Percentiles rank a stretch among this genome's conserved stretches.
These are phyloP conservation scores for Gossypium lobatum DNA, from an alignment of 441 rosid genomes.

Conservation along the genomic window DNA sequence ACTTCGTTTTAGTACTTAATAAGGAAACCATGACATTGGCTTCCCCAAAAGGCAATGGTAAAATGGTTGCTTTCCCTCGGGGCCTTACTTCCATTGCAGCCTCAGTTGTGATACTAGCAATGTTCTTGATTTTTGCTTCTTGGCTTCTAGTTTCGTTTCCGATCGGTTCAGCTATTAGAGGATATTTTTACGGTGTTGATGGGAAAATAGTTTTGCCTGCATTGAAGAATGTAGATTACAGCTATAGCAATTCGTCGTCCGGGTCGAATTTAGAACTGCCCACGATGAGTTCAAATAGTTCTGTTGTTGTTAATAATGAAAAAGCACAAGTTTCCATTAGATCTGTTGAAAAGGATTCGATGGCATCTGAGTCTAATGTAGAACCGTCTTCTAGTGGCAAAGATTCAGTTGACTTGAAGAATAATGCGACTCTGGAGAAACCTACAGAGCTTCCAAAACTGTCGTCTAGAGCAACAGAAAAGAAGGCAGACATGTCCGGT, in stretches of 20 bases:
- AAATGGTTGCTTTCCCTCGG: slow-evolving; percentile 44
- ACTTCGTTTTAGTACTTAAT: not conserved
- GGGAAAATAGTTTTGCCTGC: slow-evolving; percentile 26
- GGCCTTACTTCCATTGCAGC: slow-evolving; percentile 52
- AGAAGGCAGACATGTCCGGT: slow-evolving; percentile 17
- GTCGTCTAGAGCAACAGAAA: slow-evolving; percentile 15
- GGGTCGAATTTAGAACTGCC: slow-evolving; percentile 24
- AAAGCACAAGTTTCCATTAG: not conserved
- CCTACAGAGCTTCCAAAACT: not conserved
- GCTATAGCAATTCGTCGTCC: slow-evolving; percentile 18
- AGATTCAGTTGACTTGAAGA: slow-evolving; percentile 7
- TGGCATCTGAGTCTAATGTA: slow-evolving; percentile 9
- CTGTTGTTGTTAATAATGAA: slow-evolving; percentile 21
- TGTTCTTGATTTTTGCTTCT: slow-evolving; percentile 63
- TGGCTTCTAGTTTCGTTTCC: slow-evolving; percentile 60
- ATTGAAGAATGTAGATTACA: slow-evolving; percentile 13
- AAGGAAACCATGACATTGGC: slow-evolving; percentile 46
- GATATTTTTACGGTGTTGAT: slow-evolving; percentile 55
- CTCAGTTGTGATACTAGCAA: slow-evolving; percentile 48
- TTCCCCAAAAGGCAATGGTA: slow-evolving; percentile 42
- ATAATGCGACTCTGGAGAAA: slow-evolving; percentile 9
- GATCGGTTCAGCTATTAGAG: slow-evolving; percentile 41
- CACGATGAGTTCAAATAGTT: slow-evolving; percentile 15
- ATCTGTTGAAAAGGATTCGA: slow-evolving; percentile 11
- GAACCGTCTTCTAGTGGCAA: slow-evolving; percentile 10